A percentile compares a stretch with the other conserved stretches of the same genome.
These are phyloP conservation scores for Collybiopsis confluens DNA, from an alignment of 768 basidiomycete genomes.

Conservation along the genomic window DNA sequence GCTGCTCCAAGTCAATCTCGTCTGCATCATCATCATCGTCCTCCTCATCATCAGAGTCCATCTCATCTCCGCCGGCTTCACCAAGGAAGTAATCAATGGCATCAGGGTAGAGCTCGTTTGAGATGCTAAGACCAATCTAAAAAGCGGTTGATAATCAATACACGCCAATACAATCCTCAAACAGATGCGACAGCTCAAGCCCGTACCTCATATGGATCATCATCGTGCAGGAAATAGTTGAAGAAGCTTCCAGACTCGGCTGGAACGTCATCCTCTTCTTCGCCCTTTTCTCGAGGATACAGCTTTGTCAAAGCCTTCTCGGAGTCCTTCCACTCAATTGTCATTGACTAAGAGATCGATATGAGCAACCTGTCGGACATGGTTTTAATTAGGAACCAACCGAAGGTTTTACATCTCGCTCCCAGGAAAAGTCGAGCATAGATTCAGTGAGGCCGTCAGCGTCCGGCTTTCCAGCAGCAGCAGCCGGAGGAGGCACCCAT, in stretches of 20 bases:
- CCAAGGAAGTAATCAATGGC: constrained; percentile 83
- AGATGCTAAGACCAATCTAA: constrained; percentile 70
- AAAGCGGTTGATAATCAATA: background rate
- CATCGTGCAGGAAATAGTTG: constrained; percentile 73
- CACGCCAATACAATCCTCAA: background rate
- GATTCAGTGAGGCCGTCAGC: constrained; percentile 72
- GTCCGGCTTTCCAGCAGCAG: constrained; percentile 55
- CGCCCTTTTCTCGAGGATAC: constrained; percentile 63
- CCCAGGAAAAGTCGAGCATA: constrained; percentile 81
- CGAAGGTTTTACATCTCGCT: constrained; percentile 62
- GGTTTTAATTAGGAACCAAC: constrained; percentile 29
- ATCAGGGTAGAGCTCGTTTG: constrained; percentile 75
- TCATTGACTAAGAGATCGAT: constrained; percentile 41
- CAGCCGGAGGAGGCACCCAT: constrained; percentile 46
- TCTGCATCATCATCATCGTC: constrained; percentile 72
- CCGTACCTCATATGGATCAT: constrained; percentile 68
- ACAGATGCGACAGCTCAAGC: background rate
- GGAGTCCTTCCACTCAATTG: constrained; percentile 80
- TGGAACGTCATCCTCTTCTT: constrained; percentile 57
- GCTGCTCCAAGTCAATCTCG: constrained; percentile 87
- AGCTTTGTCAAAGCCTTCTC: constrained; percentile 73
- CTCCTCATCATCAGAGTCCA: constrained; percentile 63
- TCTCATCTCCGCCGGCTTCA: constrained; percentile 50
- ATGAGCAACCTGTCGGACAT: background rate
- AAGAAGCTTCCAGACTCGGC: constrained; percentile 81